Evolutionary conservation across 2,329 filamentous ascomycete genomes (phyloP), one percentile per base, ranked within the genome.

Genomic region (Diaporthe velutina): DNA sequence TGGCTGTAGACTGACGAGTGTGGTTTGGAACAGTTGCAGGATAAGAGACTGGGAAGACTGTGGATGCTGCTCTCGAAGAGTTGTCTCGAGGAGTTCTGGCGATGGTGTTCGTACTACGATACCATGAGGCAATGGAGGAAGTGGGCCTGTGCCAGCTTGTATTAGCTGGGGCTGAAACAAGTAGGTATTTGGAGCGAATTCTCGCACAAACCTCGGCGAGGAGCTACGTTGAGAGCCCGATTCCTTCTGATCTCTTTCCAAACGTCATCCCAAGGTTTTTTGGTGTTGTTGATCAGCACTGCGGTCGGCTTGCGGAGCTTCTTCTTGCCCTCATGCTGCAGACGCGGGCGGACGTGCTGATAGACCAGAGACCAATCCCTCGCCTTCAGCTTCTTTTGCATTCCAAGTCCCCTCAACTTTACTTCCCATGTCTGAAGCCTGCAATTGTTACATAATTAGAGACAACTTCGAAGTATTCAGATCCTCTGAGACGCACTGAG

Each of bases 51-150:
- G 19, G 1, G 40, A 10, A n/a, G 28, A 13, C 2, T 66, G 7
- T n/a, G 4, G 1, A 2, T 33, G 0, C 1, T 48, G 40, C 0
- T 10, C 15, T 3, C 19, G 42, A n/a, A 48, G 10, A 33, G 19
- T 48, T 8, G 13, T 8, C n/a, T 35, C 42, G 6, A 50, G 17
- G 5, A 66, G 28, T 4, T 66, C 68, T 13, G 70, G 70, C 9
- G 70, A 71, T 30, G 70, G 70, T 61, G 70, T 71, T 25, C 70
- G 28, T 22, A 71, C 22, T 2, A 40, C 15, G 7, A 61, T 6
- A 1, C 30, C 55, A 19, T 2, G 42, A 12, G 70, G 70, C 12
- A 71, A 55, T 40, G 70, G 70, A 30, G 30, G 42, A 13, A 52
- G 70, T 17, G 9, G 30, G 2, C 42, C 61, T 66, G 17, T 35